phyloP scores from a whole-genome alignment of 1,284 basidiomycete species.

The Malassezia caprae region DNA sequence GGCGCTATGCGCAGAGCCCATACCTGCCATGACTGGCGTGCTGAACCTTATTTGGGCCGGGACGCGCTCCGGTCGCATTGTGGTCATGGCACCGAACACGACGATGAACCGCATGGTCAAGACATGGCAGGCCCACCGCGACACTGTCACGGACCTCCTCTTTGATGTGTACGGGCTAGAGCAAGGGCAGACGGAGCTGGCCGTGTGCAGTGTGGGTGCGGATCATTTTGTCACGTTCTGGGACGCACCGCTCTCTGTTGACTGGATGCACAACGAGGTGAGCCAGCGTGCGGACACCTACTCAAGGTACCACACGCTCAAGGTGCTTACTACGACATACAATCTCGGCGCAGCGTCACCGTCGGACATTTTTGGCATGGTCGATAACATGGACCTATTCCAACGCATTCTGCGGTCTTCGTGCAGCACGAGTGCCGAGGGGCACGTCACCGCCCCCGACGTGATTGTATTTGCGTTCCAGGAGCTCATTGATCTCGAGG shows the following conservation, averaged over 20 bases:
- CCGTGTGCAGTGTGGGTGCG: constrained; percentile 66
- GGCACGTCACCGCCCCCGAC: constrained; percentile 57
- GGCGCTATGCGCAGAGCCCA: constrained; percentile 22
- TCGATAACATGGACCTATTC: constrained; percentile 37
- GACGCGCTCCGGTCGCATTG: constrained; percentile 66
- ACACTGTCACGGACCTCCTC: constrained; percentile 63
- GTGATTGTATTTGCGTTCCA: constrained; percentile 89
- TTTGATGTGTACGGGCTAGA: constrained; percentile 50
- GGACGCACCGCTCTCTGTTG: constrained; percentile 75
- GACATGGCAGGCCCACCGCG: constrained; percentile 70
- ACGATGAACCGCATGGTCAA: constrained; percentile 69
- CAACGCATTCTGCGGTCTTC: constrained; percentile 25
- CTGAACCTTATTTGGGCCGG: constrained; percentile 64
- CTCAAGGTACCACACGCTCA: constrained; percentile 67
- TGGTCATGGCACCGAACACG: constrained; percentile 63
- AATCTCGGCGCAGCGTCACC: constrained; percentile 84
- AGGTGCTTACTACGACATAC: constrained; percentile 77
- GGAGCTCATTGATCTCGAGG: constrained; percentile 87
- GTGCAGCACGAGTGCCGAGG: constrained; percentile 3
- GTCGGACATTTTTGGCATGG: constrained; percentile 54
- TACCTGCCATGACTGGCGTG: constrained; percentile 36
- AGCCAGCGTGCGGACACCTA: constrained; percentile 65
- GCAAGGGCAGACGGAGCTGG: constrained; percentile 51
- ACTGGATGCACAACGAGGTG: constrained; percentile 78
- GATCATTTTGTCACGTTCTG: constrained; percentile 70